phyloP scores from a whole-genome alignment of 257 asterid genomes.

The Solanum raphanifolium region DNA sequence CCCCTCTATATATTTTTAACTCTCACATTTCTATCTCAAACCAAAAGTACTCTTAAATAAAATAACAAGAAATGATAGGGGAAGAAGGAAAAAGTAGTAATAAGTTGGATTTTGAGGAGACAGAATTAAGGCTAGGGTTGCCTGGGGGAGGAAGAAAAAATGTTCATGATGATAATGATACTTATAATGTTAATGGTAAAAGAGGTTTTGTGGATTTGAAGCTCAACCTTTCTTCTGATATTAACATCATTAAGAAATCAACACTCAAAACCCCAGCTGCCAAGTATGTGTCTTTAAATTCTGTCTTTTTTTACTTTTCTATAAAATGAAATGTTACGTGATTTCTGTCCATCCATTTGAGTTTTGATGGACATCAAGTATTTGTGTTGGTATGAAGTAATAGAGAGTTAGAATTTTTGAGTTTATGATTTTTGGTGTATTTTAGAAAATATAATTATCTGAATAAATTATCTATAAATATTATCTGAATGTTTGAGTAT shows the following conservation, averaged over 20 bases:
- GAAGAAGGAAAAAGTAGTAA: neutral
- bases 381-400: neutral
- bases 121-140: conserved; percentile 18
- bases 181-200: conserved; percentile 6
- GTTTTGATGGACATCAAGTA: neutral
- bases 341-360: neutral
- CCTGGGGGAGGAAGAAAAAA: conserved; percentile 7
- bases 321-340: neutral
- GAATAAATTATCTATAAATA: too few relatives aligned
- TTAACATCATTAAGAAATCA: neutral
- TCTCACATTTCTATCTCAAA: neutral
- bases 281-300: neutral
- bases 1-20: neutral
- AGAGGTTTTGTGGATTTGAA: conserved; percentile 16
- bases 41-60: neutral
- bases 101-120: conserved; percentile 18
- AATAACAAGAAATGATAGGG: neutral
- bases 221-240: conserved; percentile 6
- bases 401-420: neutral
- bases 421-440: neutral
- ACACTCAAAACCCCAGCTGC: neutral
- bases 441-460: neutral
- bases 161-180: neutral
- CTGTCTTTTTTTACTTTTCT: neutral
- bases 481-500: neutral